Conservation (phyloP, 108 stramenopile species). For the Nitzschia sp. region DNA sequence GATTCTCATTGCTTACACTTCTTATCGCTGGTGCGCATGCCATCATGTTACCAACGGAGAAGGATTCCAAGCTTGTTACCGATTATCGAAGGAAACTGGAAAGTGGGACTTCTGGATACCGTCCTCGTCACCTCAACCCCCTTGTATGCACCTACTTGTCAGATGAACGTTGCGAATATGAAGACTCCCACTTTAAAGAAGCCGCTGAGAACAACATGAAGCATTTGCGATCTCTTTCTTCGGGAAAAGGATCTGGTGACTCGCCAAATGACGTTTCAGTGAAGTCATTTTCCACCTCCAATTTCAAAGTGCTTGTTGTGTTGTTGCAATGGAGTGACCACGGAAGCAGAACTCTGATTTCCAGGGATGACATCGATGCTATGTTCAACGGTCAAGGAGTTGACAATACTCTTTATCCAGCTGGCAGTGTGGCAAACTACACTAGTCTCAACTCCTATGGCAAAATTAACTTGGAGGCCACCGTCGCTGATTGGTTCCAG, state of each 20-base stretch:
- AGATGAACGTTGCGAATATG: not conserved
- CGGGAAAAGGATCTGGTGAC: not conserved
- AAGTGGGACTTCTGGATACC: not conserved
- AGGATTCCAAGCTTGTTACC: not conserved
- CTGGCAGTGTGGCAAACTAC: conserved; percentile 39
- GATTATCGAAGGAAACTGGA: not conserved
- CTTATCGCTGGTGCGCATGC: not conserved
- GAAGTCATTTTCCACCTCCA: not conserved
- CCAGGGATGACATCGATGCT: conserved; percentile 35
- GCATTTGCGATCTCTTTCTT: not conserved
- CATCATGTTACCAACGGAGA: not conserved
- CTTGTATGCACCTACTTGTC: not conserved
- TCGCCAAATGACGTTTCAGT: not conserved
- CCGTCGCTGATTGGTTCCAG: conserved; percentile 50
- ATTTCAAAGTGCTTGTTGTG: conserved; percentile 38
- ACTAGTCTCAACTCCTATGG: conserved; percentile 36
- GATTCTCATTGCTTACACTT: too few relatives aligned
- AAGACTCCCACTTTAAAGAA: not conserved
- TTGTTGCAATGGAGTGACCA: conserved; percentile 61
- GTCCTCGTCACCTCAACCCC: not conserved
- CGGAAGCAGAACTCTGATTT: conserved; percentile 33
- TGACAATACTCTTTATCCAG: conserved; percentile 30
- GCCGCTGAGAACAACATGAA: not conserved
- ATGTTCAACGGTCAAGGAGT: conserved; percentile 46
- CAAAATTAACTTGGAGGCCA: conserved; percentile 27